Percentiles rank a stretch among this genome's conserved stretches.
Conservation (phyloP, 1,284 basidiomycete genomes). For the Austropuccinia psidii region DNA sequence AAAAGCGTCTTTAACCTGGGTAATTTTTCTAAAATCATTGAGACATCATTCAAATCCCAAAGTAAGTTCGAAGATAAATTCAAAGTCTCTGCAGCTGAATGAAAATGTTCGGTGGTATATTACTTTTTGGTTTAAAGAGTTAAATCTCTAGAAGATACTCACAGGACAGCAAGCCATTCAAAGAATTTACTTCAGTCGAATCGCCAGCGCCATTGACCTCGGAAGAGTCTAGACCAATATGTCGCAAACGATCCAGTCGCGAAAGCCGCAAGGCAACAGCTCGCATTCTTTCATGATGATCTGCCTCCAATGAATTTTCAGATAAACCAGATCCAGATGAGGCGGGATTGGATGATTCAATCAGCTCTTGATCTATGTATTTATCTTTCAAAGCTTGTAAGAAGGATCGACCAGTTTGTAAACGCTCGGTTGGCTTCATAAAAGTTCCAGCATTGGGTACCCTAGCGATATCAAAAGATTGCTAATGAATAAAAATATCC, state of each 20-base stretch:
- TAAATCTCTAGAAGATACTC: neutral
- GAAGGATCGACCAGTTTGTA: neutral
- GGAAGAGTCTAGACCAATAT: neutral
- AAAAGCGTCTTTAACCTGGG: conserved; percentile 1
- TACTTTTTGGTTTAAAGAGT: neutral
- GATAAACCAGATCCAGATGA: no score
- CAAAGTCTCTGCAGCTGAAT: neutral
- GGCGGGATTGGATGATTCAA: neutral
- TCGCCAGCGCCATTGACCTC: neutral
- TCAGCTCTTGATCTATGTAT: neutral
- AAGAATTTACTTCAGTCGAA: neutral
- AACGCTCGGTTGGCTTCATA: neutral
- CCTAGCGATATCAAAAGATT: neutral
- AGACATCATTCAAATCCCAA: neutral
- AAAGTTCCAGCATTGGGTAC: conserved; percentile 1
- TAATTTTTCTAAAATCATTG: neutral
- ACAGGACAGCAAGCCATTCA: conserved; percentile 9
- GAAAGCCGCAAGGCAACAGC: neutral
- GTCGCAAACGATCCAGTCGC: neutral
- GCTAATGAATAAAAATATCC: no score
- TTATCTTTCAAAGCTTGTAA: neutral
- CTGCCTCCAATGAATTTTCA: no score
- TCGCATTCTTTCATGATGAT: neutral
- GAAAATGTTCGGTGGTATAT: neutral
- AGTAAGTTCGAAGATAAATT: conserved; percentile 3